Evolutionary conservation across 305 asterid species (phyloP), one percentile per base, ranked within the genome.

Genomic region (Fraxinus sp.): DNA sequence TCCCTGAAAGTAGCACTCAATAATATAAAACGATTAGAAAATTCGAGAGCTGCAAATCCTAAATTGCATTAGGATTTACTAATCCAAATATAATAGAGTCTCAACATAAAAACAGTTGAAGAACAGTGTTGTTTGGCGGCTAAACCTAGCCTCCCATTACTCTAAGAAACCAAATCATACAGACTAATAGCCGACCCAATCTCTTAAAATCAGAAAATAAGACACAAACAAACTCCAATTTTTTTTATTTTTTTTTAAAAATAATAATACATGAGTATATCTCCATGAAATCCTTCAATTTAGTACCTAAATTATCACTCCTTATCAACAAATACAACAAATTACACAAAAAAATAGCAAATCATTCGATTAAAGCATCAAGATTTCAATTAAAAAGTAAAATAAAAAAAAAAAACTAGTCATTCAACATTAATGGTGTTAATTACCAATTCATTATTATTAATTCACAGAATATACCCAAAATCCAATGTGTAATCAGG

Each of bases 261-360:
- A 49, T 1, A 49, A 14, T 16, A 49, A 49, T 49, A 49, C 20
- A 1, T 30, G 75, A 70, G 35, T 70, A 30, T 35, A 66, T 68
- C 9, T 68, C 75, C 41, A 13, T 3, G 44, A 71, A 64, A 71
- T 71, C 76, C 24, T 57, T 35, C 81, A 81, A 13, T 85, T 82
- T 77, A 16, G 14, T 77, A 85, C 26, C 80, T 75, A 85, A 82
- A 57, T 83, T 78, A 78, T 71, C 87, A 83, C 89, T 84, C 83
- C 82, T 39, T 79, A 72, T 7, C 37, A 55, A 76, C 80, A 78
- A 76, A 41, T 3, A 28, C 28, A 68, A 22, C 24, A 22, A 22
- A 22, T 22, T 22, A 22, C 24, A 22, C 24, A 22, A 8, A 70
- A 30, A 30, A 30, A 36, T 6, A 18, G 62, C 77, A 33, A 57